Base-by-base conservation (phyloP, 768 basidiomycete species). In the Russula foetens region DNA sequence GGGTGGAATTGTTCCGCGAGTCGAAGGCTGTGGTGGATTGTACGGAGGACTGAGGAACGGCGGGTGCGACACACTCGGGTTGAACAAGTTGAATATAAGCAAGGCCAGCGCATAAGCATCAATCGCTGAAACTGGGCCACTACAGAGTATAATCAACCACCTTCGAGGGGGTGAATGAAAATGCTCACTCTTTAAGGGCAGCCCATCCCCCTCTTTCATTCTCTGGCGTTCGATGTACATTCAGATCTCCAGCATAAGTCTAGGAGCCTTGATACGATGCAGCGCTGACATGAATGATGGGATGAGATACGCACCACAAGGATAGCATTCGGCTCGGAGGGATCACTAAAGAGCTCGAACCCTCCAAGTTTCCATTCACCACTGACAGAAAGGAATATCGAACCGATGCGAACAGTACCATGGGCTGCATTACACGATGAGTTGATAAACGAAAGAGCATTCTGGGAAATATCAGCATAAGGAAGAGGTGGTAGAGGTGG, bases 291-390 rank as follows among this genome's bases (percentile, higher is more conserved):
- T 43, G n/a, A 21, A 63, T 24, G 11, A 26, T 51, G 26, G 45
- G 41, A 59, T 41, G 50, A 67, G 66, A 68, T 66, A 74, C 88
- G 73, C 74, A 94, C 92, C 77, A 90, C 96, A 69, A 94, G 75
- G 17, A 90, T 81, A 33, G 89, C 82, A 47, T 77, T 71, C 15
- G 90, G 85, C 54, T 98, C 95, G 66, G 84, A 89, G 9, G 86
- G 80, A 65, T 81, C 90, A 67, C 92, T 93, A 63, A 97, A 72
- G 0, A 96, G 74, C 68, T 99, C 97, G 68, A 98, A 94, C 0
- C 96, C 96, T 21, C 92, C 95, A 8, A 99, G 75, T 69, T 91
- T 91, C 97, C 96, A 98, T 75, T 99, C 97, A 6, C 96, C 92
- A 0, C 92, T 90, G 0, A 88, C 86, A 0, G 96, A 92, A 53